These are phyloP conservation scores for Amniculicola lignicola DNA, from an alignment of 495 filamentous ascomycete genomes.

Conservation along the genomic window DNA sequence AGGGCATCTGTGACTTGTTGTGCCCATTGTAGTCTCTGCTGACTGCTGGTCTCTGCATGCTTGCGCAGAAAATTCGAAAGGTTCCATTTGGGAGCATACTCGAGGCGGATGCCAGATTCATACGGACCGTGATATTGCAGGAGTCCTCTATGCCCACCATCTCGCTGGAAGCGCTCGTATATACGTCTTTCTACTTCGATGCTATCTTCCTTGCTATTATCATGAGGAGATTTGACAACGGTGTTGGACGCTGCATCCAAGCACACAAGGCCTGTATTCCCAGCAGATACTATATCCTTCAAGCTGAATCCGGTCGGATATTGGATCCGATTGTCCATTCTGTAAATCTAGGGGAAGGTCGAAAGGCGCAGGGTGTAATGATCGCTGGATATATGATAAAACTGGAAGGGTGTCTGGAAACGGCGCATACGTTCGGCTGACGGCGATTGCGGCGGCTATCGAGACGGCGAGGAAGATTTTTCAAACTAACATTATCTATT, in stretches of 20 bases:
- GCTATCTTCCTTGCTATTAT: conserved; percentile 1
- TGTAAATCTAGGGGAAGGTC: too few relatives aligned
- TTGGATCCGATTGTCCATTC: too few relatives aligned
- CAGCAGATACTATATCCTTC: too few relatives aligned
- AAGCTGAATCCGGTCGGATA: too few relatives aligned
- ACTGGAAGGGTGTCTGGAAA: too few relatives aligned
- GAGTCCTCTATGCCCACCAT: conserved; percentile 11
- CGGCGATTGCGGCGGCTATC: too few relatives aligned
- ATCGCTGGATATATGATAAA: too few relatives aligned
- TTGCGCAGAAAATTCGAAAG: conserved; percentile 1
- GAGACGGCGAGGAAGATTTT: too few relatives aligned
- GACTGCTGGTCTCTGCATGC: conserved; percentile 1
- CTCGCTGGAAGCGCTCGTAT: conserved; percentile 14
- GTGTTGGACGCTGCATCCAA: conserved; percentile 7
- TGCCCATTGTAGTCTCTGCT: conserved; percentile 12
- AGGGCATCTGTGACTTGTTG: conserved; percentile 12
- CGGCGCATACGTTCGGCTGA: too few relatives aligned
- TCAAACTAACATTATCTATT: too few relatives aligned
- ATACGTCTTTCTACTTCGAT: conserved; percentile 13
- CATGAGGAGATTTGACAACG: conserved; percentile 12
- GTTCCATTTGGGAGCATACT: conserved; percentile 8
- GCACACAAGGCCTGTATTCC: too few relatives aligned
- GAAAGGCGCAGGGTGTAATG: too few relatives aligned
- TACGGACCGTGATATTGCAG: conserved; percentile 13
- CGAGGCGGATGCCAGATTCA: conserved; percentile 11